These are phyloP conservation scores for Solanum hybrid DNA, from an alignment of 305 asterid species.

Conservation along the genomic window DNA sequence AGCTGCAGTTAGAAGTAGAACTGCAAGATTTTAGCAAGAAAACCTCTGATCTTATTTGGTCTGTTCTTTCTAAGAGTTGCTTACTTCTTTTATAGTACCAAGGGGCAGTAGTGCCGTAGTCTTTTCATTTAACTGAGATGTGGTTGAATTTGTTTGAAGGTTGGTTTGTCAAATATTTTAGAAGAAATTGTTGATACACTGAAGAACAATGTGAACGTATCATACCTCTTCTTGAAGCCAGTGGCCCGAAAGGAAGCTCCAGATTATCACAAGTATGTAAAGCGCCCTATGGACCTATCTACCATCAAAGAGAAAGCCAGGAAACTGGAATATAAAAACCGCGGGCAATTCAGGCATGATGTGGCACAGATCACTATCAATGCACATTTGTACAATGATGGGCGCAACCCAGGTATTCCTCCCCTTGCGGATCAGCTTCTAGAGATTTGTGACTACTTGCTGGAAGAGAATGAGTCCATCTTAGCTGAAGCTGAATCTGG, in stretches of 20 bases:
- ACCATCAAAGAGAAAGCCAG: constrained; percentile 68
- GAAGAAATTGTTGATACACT: constrained; percentile 68
- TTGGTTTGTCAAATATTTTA: constrained; percentile 73
- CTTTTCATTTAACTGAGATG: not conserved
- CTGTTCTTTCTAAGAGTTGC: not conserved
- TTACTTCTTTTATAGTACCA: not conserved
- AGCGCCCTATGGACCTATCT: constrained; percentile 84
- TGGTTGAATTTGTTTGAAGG: constrained; percentile 38
- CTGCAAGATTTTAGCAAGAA: not conserved
- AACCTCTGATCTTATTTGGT: not conserved
- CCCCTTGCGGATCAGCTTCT: constrained; percentile 97
- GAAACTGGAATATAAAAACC: constrained; percentile 72
- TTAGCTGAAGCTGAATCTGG: constrained; percentile 76
- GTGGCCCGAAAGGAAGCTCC: constrained; percentile 94
- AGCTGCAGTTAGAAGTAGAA: not conserved
- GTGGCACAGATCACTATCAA: constrained; percentile 61
- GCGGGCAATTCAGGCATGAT: constrained; percentile 81
- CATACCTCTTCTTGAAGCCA: constrained; percentile 78
- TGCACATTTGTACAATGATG: constrained; percentile 75
- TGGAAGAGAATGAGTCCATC: constrained; percentile 34
- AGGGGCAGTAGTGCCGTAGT: not conserved
- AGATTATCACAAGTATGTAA: constrained; percentile 52
- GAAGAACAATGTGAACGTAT: constrained; percentile 47
- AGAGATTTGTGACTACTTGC: constrained; percentile 76
- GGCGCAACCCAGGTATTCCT: constrained; percentile 88